Percentiles rank a stretch among this genome's conserved stretches.
Evolutionary conservation across 2,329 filamentous ascomycete species (phyloP).

Genomic region (Verticillium albo-atrum): DNA sequence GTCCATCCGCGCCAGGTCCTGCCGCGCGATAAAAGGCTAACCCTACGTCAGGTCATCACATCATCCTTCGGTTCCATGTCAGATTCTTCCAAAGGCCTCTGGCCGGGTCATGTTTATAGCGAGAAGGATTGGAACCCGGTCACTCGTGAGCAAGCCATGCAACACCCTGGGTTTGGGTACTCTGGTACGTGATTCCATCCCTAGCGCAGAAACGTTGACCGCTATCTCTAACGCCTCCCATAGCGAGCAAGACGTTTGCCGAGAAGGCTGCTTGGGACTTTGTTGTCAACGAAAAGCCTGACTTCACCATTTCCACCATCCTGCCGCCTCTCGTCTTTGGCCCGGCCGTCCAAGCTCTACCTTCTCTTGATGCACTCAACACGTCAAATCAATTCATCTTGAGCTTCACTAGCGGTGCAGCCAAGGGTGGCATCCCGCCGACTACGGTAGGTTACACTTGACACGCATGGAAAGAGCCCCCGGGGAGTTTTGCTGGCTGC

Average conservation of each 20-base stretch:
- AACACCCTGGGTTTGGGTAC: neutral
- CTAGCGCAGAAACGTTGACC: neutral
- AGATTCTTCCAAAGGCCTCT: neutral
- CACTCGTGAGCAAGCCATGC: neutral
- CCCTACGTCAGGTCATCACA: neutral
- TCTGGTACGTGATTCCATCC: neutral
- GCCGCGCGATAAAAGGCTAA: neutral
- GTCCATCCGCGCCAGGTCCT: no score
- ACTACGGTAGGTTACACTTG: no score
- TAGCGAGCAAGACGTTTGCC: constrained; percentile 15
- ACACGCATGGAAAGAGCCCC: no score
- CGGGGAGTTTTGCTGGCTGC: no score
- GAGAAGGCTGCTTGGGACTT: constrained; percentile 23
- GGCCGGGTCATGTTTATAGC: neutral
- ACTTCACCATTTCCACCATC: constrained; percentile 17
- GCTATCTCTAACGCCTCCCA: neutral
- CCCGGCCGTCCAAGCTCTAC: neutral
- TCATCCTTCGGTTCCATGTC: neutral
- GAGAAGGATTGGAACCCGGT: neutral
- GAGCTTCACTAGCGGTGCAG: neutral
- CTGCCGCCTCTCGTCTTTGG: constrained; percentile 8
- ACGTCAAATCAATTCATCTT: neutral
- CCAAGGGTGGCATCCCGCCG: no score
- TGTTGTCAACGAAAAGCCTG: constrained; percentile 17
- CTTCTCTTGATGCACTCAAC: neutral